Conservation (phyloP, 495 filamentous ascomycete species). For the Aspergillus steynii region DNA sequence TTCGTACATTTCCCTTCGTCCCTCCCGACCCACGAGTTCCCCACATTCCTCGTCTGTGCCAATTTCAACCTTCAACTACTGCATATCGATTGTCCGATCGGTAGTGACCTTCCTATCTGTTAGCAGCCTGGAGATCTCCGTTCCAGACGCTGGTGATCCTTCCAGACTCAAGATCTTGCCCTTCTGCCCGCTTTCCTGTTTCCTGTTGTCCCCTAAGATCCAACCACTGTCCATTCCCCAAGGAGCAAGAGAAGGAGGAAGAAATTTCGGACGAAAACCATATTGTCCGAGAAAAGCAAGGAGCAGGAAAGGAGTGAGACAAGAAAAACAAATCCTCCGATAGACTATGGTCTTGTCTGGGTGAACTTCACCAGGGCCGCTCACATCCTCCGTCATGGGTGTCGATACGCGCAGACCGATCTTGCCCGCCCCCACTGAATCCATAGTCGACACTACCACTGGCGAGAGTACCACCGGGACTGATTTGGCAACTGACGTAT, state of each 20-base stretch:
- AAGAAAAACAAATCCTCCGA: constrained; percentile 4
- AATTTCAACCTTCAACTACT: constrained; percentile 7
- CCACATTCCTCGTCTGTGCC: constrained; percentile 10
- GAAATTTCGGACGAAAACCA: not conserved
- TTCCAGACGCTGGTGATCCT: constrained; percentile 13
- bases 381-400: constrained; percentile 59
- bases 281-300: not conserved
- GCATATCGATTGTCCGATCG: constrained; percentile 13
- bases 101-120: constrained; percentile 11
- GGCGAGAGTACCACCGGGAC: constrained; percentile 61
- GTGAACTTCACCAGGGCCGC: constrained; percentile 24
- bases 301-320: not conserved
- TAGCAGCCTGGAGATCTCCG: constrained; percentile 5
- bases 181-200: constrained; percentile 17
- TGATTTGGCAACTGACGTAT: constrained; percentile 78
- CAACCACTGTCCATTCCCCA: not conserved
- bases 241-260: constrained; percentile 2
- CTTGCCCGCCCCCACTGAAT: constrained; percentile 78
- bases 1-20: constrained; percentile 1
- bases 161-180: constrained; percentile 20
- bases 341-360: constrained; percentile 40
- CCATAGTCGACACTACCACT: constrained; percentile 60
- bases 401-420: constrained; percentile 67
- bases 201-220: constrained; percentile 8
- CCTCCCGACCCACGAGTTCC: constrained; percentile 4